Percentiles rank a stretch among this genome's conserved stretches.
Conservation (phyloP, 257 asterid genomes). For the Leonotis leonurus region DNA sequence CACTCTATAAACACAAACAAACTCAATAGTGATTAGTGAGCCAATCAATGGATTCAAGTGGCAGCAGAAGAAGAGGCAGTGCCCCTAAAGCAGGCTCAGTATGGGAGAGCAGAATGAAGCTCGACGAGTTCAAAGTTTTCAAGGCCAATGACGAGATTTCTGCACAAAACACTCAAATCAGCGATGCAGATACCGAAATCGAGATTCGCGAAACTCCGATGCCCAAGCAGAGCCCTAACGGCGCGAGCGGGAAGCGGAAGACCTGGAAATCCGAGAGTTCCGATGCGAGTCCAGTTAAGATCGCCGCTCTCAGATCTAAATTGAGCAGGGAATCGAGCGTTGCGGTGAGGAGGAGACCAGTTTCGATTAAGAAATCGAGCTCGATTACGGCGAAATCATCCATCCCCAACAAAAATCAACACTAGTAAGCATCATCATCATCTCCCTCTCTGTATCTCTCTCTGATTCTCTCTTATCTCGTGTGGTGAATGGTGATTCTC, state of each 20-base stretch:
- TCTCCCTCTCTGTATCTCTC: background rate
- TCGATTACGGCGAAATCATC: constrained; percentile 26
- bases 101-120: constrained; percentile 87
- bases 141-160: constrained; percentile 26
- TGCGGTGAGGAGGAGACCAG: constrained; percentile 39
- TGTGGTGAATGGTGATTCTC: background rate
- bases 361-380: constrained; percentile 29
- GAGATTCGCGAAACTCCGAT: constrained; percentile 27
- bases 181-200: background rate
- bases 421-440: constrained; percentile 32
- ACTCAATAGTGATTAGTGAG: no score
- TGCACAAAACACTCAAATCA: background rate
- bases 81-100: constrained; percentile 73
- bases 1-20: background rate
- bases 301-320: constrained; percentile 55
- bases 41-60: constrained; percentile 38
- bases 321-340: constrained; percentile 33
- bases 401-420: constrained; percentile 36
- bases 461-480: background rate
- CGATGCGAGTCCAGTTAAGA: constrained; percentile 48
- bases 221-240: constrained; percentile 48
- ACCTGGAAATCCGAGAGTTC: constrained; percentile 62
- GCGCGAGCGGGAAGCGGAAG: constrained; percentile 47
- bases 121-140: constrained; percentile 53
- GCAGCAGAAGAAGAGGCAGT: constrained; percentile 36